Evolutionary conservation across 192 early-diverging fungal species (phyloP).

Genomic region (Rhizoclosmatium globosum): DNA sequence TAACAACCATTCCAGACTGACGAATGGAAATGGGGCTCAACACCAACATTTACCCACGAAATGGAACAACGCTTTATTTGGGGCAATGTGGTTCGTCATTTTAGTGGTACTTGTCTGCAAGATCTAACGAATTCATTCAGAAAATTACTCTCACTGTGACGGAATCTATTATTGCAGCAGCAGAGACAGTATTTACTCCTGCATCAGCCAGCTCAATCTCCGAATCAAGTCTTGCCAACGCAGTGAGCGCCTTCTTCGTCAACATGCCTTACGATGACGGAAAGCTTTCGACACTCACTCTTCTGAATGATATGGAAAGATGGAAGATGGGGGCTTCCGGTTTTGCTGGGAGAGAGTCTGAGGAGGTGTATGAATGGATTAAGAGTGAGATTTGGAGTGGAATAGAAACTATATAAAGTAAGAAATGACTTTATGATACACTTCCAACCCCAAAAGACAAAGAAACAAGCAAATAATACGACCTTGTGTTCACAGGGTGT

Average conservation of each 20-base stretch:
- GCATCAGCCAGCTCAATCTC: not conserved
- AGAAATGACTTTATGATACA: no score
- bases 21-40: conserved; percentile 94
- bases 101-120: not conserved
- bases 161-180: conserved; percentile 3
- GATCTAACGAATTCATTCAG: not conserved
- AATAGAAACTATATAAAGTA: no score
- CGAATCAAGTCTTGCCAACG: not conserved
- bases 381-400: conserved; percentile 24
- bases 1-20: conserved; percentile 55
- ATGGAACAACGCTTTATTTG: conserved; percentile 41
- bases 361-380: conserved; percentile 16
- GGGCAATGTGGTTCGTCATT: conserved; percentile 37
- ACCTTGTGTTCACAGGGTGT: not conserved
- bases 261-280: conserved; percentile 23
- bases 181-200: conserved; percentile 15
- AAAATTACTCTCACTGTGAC: not conserved
- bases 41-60: conserved; percentile 79
- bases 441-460: not conserved
- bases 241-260: conserved; percentile 5
- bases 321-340: conserved; percentile 12
- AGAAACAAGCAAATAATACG: not conserved
- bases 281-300: not conserved
- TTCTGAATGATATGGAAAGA: conserved; percentile 12
- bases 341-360: not conserved